Percentiles rank a stretch among this genome's conserved stretches.
These are phyloP conservation scores for Globisporangium recalcitrans DNA, from an alignment of 352 stramenopile species.

Conservation along the genomic window DNA sequence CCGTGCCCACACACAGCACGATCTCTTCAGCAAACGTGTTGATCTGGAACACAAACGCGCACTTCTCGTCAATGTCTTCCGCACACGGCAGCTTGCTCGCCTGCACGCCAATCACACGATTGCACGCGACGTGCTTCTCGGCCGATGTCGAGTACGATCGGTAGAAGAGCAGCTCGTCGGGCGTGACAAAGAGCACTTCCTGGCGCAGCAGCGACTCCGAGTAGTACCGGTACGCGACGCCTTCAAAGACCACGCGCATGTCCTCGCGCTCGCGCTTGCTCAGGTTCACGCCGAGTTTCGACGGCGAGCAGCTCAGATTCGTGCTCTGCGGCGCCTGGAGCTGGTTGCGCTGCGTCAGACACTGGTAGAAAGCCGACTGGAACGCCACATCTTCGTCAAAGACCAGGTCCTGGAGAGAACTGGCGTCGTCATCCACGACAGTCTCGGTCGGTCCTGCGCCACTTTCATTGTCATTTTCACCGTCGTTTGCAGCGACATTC, in stretches of 20 bases:
- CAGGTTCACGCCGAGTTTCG: slow-evolving; percentile 59
- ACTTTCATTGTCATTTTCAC: not conserved
- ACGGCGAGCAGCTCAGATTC: slow-evolving; percentile 38
- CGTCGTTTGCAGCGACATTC: not conserved
- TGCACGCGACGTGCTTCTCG: slow-evolving; percentile 42
- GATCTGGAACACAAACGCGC: slow-evolving; percentile 59
- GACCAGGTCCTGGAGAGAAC: not conserved
- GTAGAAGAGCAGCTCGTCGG: slow-evolving; percentile 52
- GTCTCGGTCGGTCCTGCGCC: not conserved
- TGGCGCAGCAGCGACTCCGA: slow-evolving; percentile 54
- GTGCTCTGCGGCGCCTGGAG: slow-evolving; percentile 42
- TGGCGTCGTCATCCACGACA: not conserved
- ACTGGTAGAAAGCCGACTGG: slow-evolving; percentile 58
- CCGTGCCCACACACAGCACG: slow-evolving; percentile 57
- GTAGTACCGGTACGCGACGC: slow-evolving; percentile 71
- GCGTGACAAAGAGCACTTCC: slow-evolving; percentile 69
- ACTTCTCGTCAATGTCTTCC: slow-evolving; percentile 13
- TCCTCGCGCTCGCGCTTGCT: slow-evolving; percentile 53
- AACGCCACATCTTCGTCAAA: slow-evolving; percentile 27
- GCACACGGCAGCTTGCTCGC: slow-evolving; percentile 27
- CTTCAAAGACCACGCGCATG: slow-evolving; percentile 51
- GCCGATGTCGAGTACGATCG: slow-evolving; percentile 54
- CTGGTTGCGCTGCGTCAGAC: slow-evolving; percentile 39
- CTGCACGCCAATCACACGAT: slow-evolving; percentile 50
- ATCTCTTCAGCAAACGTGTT: slow-evolving; percentile 74